Evolutionary conservation across 148 eudicot species (phyloP), one percentile per base, ranked within the genome.

Genomic region (Arctostaphylos glauca): DNA sequence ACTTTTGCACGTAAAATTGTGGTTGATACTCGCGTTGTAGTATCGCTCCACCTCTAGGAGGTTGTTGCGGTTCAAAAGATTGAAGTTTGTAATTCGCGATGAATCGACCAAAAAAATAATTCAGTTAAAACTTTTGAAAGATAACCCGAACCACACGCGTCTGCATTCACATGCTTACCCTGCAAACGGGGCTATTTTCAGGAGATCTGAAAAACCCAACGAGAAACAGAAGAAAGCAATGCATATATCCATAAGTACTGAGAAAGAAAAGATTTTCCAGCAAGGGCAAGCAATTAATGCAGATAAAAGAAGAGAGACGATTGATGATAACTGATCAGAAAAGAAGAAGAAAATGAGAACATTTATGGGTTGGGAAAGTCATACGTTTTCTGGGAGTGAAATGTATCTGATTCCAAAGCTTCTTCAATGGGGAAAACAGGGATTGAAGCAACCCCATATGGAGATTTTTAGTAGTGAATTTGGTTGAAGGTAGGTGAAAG

Each of bases 391-490:
- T 82, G 66, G 56, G 80, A 49, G 80, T 55, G 2, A 83, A 71
- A 9, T 83, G 85, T n/a, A 87, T 67, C 15, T 77, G 82, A 79
- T 50, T 73, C 90, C 87, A 88, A 50, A 92, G 86, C 81, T 89
- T 90, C 88, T 89, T 90, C 83, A 89, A 84, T 9, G 94, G 92
- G 77, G 76, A 88, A 58, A 92, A 23, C 80, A 92, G 64, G 62
- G 92, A 89, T 31, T 64, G 87, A 90, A 88, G 79, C 90, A 89
- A 90, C 25, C 89, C 89, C 94, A 92, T 91, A 18, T 75, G 9
- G 13, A 43, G 38, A 74, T 56, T 44, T 48, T 44, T 48, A 15
- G 38, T 38, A 52, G 55, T 53, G 62, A 64, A 6, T 60, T 59
- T 64, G 80, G 74, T 59, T 81, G 77, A 73, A 71, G 80, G 79